Conservation (phyloP, 2,329 filamentous ascomycete genomes). For the Aureobasidium sp. region DNA sequence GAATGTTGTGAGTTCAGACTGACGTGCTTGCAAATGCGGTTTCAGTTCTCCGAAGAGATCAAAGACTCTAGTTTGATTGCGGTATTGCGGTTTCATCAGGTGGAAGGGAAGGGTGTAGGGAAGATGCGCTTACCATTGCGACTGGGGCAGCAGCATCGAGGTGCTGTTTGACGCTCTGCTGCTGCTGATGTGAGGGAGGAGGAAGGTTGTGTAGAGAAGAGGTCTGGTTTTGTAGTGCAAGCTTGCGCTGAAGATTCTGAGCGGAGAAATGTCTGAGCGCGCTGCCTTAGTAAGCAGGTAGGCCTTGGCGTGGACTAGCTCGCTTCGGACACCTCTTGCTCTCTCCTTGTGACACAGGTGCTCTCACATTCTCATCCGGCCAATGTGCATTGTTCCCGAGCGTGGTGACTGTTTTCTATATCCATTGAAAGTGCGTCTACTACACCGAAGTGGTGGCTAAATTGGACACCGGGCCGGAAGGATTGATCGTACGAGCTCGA, state of each 20-base stretch:
- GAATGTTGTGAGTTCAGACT: conserved; percentile 58
- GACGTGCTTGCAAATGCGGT: conserved; percentile 72
- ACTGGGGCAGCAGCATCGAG: not conserved
- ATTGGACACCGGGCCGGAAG: not conserved
- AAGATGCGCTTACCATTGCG: not conserved
- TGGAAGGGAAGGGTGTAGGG: not conserved
- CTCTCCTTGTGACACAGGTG: not conserved
- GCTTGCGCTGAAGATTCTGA: conserved; percentile 12
- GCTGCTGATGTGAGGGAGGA: conserved; percentile 2
- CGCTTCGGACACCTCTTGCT: not conserved
- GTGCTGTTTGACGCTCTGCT: not conserved
- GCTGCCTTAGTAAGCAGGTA: not conserved
- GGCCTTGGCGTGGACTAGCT: not conserved
- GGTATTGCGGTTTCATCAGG: conserved; percentile 13
- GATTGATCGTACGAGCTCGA: conserved; percentile 1
- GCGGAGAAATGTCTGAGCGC: conserved; percentile 8
- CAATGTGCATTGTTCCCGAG: not conserved
- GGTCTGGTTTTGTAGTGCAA: conserved; percentile 14
- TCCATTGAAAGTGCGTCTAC: too few relatives aligned
- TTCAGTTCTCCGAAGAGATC: conserved; percentile 72
- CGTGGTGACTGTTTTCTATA: not conserved
- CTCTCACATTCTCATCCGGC: not conserved
- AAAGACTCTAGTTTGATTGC: conserved; percentile 86
- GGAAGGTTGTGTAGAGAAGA: not conserved
- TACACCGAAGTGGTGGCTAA: not conserved